Conservation (phyloP, 208 protist species). For the Naegleria fowleri region DNA sequence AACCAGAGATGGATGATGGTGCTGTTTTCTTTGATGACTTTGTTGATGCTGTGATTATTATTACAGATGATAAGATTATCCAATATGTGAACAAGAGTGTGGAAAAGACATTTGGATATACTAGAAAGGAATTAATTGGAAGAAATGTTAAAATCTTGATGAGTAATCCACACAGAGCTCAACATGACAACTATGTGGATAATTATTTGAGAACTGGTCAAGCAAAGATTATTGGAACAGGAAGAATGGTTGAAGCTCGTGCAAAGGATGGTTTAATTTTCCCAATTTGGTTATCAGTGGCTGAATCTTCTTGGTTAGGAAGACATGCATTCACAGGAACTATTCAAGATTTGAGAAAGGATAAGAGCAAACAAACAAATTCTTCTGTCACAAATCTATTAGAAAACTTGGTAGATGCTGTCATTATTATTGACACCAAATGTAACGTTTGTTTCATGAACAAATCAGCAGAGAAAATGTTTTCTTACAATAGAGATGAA, state of each 20-base stretch:
- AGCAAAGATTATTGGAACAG: neutral
- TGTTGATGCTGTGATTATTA: neutral
- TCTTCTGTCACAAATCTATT: neutral
- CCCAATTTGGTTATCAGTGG: constrained; percentile 31
- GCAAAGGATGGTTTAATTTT: constrained; percentile 35
- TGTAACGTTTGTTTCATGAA: constrained; percentile 32
- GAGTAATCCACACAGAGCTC: neutral
- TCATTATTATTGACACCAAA: constrained; percentile 41
- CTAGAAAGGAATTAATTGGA: neutral
- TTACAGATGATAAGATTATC: constrained; percentile 9
- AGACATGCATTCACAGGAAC: constrained; percentile 40
- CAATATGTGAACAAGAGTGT: neutral
- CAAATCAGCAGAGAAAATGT: constrained; percentile 37
- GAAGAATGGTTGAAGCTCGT: constrained; percentile 27
- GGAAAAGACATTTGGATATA: neutral
- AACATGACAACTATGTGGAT: constrained; percentile 27
- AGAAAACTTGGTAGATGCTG: constrained; percentile 7
- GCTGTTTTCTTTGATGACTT: constrained; percentile 1
- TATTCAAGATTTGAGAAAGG: constrained; percentile 38
- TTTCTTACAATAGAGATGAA: constrained; percentile 44
- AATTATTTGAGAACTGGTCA: neutral
- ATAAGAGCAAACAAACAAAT: neutral
- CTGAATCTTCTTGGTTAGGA: constrained; percentile 28
- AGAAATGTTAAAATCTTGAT: constrained; percentile 21
- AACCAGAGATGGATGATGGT: neutral